Conservation (phyloP, 345 rosid species). For the Bruguiera parviflora region DNA sequence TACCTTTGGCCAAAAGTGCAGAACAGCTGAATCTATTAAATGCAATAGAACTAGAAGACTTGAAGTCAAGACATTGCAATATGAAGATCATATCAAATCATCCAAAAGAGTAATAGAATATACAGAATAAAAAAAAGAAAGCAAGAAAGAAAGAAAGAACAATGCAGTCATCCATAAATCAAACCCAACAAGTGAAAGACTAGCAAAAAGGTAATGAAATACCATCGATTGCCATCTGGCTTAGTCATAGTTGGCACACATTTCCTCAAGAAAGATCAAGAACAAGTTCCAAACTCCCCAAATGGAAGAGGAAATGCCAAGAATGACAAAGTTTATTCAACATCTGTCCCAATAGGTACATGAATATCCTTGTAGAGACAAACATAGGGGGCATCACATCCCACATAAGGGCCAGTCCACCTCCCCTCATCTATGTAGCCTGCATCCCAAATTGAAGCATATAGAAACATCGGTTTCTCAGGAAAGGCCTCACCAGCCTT, state of each 20-base stretch:
- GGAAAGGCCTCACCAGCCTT: conserved; percentile 44
- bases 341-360: conserved; percentile 36
- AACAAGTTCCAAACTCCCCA: not conserved
- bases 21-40: not conserved
- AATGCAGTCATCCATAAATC: not conserved
- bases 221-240: not conserved
- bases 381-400: conserved; percentile 52
- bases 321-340: conserved; percentile 32
- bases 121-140: too few relatives aligned
- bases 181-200: conserved; percentile 14
- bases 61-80: too few relatives aligned
- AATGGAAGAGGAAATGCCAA: conserved; percentile 12
- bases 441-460: conserved; percentile 60
- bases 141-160: too few relatives aligned
- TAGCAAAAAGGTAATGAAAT: not conserved
- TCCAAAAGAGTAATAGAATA: too few relatives aligned
- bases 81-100: too few relatives aligned
- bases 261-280: not conserved
- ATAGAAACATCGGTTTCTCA: conserved; percentile 46
- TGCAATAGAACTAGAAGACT: too few relatives aligned
- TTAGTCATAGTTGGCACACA: not conserved
- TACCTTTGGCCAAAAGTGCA: not conserved
- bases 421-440: conserved; percentile 43
- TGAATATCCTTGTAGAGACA: conserved; percentile 48
- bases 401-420: conserved; percentile 48